Conservation (phyloP, 2,329 filamentous ascomycete genomes). For the Colletotrichum plurivorum region DNA sequence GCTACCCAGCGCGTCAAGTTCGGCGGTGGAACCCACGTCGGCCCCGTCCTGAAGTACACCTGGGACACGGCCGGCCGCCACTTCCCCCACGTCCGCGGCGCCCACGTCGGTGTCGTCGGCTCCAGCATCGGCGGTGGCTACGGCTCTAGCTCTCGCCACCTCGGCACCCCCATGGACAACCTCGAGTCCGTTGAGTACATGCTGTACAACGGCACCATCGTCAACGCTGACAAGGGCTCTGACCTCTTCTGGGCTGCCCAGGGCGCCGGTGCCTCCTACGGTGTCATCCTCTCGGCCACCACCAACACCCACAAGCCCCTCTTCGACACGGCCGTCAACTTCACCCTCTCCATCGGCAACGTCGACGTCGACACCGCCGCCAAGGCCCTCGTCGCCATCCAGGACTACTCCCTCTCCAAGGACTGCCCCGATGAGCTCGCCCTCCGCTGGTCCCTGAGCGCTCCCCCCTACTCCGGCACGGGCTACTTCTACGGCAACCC, state of each 20-base stretch:
- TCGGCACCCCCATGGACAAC: slow-evolving; percentile 41
- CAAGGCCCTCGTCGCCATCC: slow-evolving; percentile 33
- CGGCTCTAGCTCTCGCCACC: slow-evolving; percentile 34
- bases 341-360: slow-evolving; percentile 32
- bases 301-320: slow-evolving; percentile 38
- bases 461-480: slow-evolving; percentile 16
- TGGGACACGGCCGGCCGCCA: slow-evolving; percentile 40
- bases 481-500: slow-evolving; percentile 42
- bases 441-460: slow-evolving; percentile 36
- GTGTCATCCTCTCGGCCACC: slow-evolving; percentile 38
- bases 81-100: slow-evolving; percentile 40
- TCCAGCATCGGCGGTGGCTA: slow-evolving; percentile 40
- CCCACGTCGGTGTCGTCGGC: slow-evolving; percentile 37
- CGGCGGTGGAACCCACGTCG: slow-evolving; percentile 37
- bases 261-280: slow-evolving; percentile 40
- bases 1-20: slow-evolving; percentile 36
- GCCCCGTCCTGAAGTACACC: slow-evolving; percentile 36
- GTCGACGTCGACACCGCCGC: slow-evolving; percentile 20
- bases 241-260: slow-evolving; percentile 42
- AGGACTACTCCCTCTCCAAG: slow-evolving; percentile 38
- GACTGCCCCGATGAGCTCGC: slow-evolving; percentile 38
- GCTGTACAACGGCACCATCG: slow-evolving; percentile 42
- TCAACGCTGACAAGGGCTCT: slow-evolving; percentile 33
- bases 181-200: slow-evolving; percentile 38
- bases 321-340: slow-evolving; percentile 35